Base-by-base conservation (phyloP, 441 rosid species). In the Brassica balearica region DNA sequence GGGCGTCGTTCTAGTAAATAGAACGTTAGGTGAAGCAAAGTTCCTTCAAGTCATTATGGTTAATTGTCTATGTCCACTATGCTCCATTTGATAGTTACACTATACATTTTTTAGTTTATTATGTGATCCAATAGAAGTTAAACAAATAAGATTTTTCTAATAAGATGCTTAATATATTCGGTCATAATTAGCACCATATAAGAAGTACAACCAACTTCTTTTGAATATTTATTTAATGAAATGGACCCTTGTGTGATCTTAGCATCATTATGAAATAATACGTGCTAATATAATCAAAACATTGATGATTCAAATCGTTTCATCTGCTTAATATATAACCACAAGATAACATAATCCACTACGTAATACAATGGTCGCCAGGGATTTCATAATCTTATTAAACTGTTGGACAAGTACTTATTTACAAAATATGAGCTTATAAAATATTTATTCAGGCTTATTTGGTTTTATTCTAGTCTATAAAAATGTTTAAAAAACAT, bases 1-100 rank as follows among this genome's bases (percentile, higher is more conserved):
- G 61, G 70, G 29, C 69, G 29, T 79, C 15, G 55, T 27, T 27
- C n/a, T 75, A 51, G 53, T 58, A 67, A 55, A 60, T 68, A 61
- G 74, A 76, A 23, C 6, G 74, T 81, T 81, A 68, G 83, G 80
- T 81, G 56, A 76, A 67, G 41, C 66, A 34, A 76, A 23, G 1
- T 72, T 64, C 38, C 48, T 71, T 65, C 67, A 12, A 17, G 55
- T 75, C 79, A 80, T 75, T 59, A 75, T 65, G 27, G 63, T 71
- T 71, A 32, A 23, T 36, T 60, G 77, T 66, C 80, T 48, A 58
- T 12, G 23, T 72, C 77, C 76, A 75, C 43, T 80, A 74, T 69
- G 43, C 46, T 19, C 56, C 15, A 25, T 17, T 36, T 60, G 65
- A 80, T 60, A 17, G 69, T n/a, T 60, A 66, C 80, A 36, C 59